Evolutionary conservation across 2,329 filamentous ascomycete genomes (phyloP), one percentile per base, ranked within the genome.

Genomic region (Ilyonectria robusta): DNA sequence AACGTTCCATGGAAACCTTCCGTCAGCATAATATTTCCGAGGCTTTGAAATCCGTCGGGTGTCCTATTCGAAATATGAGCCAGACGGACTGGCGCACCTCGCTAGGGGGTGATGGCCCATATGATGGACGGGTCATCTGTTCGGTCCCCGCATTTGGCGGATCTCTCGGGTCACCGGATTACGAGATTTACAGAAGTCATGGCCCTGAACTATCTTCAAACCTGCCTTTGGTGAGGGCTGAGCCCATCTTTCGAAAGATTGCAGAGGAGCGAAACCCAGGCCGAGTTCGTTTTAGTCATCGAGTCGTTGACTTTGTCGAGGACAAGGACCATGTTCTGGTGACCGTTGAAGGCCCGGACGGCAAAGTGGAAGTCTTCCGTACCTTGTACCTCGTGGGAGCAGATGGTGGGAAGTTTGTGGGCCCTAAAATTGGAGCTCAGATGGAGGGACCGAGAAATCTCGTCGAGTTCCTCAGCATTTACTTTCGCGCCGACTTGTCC

Each of bases 191-290:
- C 35, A n/a, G 50, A 54, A 17, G 9, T 2, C 11, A 35, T 54
- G 50, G 23, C 7, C 50, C 50, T 19, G 17, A 33, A 10, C 8
- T 31, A 19, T 37, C 50, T 11, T n/a, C 23, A 9, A 54, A 54
- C 50, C n/a, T 54, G 13, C 50, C 50, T 8, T 31, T 54, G 6
- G 17, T 54, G 15, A 9, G 50, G 19, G 15, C 29, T 35, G 50
- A 54, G 15, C 50, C 50, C 6, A 54, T 54, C 15, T 35, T 54
- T 26, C 15, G 50, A 37, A 35, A 21, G 7, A 7, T 37, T n/a
- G 50, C 50, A 33, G 50, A 54, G 21, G 31, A 54, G 23, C 26
- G 50, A 37, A 54, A 54, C 29, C 50, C 50, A 9, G 50, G 50
- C 29, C 33, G 29, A 29, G 19, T 54, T 7, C 26, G 33, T 7